Percentiles rank a stretch among this genome's conserved stretches.
phyloP scores from a whole-genome alignment of 495 filamentous ascomycete genomes.

The Usnea hakonensis region DNA sequence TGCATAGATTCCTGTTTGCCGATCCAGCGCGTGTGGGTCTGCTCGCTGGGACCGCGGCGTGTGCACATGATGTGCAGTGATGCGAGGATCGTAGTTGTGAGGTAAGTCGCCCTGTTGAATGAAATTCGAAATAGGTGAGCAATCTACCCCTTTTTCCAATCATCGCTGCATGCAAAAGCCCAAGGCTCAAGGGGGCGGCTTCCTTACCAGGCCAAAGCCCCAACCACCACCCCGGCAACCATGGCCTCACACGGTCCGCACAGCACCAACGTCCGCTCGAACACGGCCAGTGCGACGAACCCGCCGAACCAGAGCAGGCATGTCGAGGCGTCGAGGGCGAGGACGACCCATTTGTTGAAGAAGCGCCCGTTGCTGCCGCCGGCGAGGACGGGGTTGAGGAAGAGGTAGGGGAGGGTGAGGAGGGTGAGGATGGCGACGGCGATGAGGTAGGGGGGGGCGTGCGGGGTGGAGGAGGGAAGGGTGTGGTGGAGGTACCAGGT shows the following conservation, averaged over 20 bases:
- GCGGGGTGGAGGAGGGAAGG: conserved; percentile 36
- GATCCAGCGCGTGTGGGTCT: conserved; percentile 8
- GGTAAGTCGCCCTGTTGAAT: conserved; percentile 48
- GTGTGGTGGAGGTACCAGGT: conserved; percentile 33
- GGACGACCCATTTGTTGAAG: conserved; percentile 36
- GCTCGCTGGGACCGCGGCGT: conserved; percentile 6
- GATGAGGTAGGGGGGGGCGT: conserved; percentile 60
- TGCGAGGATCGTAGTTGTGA: conserved; percentile 40
- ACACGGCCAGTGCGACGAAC: conserved; percentile 63
- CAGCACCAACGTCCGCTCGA: conserved; percentile 39
- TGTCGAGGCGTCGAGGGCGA: conserved; percentile 62
- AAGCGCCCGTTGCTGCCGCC: conserved; percentile 39
- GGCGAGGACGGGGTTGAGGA: conserved; percentile 53
- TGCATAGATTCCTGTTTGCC: conserved; percentile 1
- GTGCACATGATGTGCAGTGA: conserved; percentile 31
- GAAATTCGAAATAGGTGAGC: not conserved
- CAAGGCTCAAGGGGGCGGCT: not conserved
- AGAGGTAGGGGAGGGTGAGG: conserved; percentile 58
- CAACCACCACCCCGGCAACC: conserved; percentile 48
- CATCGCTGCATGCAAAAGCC: not conserved
- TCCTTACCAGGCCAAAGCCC: conserved; percentile 49
- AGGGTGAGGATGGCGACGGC: conserved; percentile 68
- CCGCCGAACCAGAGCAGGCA: conserved; percentile 85
- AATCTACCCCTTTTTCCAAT: not conserved
- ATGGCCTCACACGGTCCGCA: conserved; percentile 41